Conservation (phyloP, 768 basidiomycete species). For the Naganishia vaughanmartiniae region DNA sequence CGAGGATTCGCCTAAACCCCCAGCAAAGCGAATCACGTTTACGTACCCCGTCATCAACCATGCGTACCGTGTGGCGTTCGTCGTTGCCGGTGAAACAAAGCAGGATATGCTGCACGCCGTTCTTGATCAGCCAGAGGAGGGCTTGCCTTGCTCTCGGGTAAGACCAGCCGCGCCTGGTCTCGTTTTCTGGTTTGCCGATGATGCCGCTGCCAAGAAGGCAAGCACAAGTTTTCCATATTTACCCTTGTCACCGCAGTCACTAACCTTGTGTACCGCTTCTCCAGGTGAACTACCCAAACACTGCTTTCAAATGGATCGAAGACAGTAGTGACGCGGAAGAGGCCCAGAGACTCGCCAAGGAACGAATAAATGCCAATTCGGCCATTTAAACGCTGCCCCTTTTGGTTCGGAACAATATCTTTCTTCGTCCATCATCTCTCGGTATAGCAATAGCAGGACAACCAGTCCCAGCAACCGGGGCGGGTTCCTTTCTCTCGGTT, state of each 20-base stretch:
- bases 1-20: slow-evolving; percentile 91
- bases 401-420: neutral
- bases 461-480: neutral
- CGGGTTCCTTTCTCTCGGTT: neutral
- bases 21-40: slow-evolving; percentile 81
- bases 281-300: slow-evolving; percentile 35
- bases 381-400: slow-evolving; percentile 15
- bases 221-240: neutral
- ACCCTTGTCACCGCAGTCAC: neutral
- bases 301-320: slow-evolving; percentile 35
- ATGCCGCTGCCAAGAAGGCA: slow-evolving; percentile 63
- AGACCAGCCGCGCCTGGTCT: slow-evolving; percentile 74
- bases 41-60: slow-evolving; percentile 59
- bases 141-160: slow-evolving; percentile 79
- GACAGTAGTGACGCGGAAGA: slow-evolving; percentile 26
- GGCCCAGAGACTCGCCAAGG: slow-evolving; percentile 26
- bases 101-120: slow-evolving; percentile 67
- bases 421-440: slow-evolving; percentile 3
- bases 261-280: neutral
- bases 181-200: slow-evolving; percentile 92
- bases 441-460: slow-evolving; percentile 4
- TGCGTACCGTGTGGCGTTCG: slow-evolving; percentile 75
- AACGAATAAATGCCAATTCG: slow-evolving; percentile 23
- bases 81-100: slow-evolving; percentile 79
- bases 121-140: slow-evolving; percentile 75